phyloP scores from a whole-genome alignment of 163 green algal species.

The Chlorella variabilis region DNA sequence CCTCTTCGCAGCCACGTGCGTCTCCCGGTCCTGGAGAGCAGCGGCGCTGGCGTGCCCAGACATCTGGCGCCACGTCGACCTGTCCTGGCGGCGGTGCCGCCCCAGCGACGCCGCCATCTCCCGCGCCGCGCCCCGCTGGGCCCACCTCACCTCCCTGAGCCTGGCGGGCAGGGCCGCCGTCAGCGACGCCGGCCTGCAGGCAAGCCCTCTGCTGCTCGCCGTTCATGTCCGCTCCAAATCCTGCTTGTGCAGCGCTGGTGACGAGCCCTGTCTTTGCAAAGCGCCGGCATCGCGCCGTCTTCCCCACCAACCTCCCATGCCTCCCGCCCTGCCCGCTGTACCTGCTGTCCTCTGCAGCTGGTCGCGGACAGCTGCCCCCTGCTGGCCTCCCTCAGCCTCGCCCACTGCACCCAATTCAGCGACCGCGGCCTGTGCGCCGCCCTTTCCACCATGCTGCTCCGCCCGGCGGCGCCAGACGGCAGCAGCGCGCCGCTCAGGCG shows the following conservation, averaged over 20 bases:
- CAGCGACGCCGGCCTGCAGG: conserved; percentile 22
- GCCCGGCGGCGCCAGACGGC: not conserved
- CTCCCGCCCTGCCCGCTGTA: not conserved
- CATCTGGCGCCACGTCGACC: conserved; percentile 29
- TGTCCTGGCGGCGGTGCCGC: conserved; percentile 16
- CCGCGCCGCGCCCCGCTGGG: conserved; percentile 1
- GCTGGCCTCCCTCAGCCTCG: conserved; percentile 20
- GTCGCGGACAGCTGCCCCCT: conserved; percentile 16
- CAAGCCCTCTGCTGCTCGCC: not conserved
- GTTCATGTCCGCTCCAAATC: no score
- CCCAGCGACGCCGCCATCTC: conserved; percentile 21
- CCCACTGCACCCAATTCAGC: conserved; percentile 33
- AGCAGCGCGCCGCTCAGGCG: conserved; percentile 17
- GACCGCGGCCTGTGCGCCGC: conserved; percentile 2
- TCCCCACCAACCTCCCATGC: not conserved
- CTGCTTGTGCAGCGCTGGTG: no score
- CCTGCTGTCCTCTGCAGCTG: not conserved
- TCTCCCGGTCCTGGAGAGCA: conserved; percentile 20
- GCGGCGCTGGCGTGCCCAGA: conserved; percentile 19
- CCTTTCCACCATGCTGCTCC: conserved; percentile 30
- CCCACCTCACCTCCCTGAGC: conserved; percentile 10
- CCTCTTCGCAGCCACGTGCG: conserved; percentile 17
- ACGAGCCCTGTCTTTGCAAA: no score
- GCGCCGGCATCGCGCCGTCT: not conserved
- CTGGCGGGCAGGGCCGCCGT: conserved; percentile 20